phyloP scores from a whole-genome alignment of 768 basidiomycete species.

The Boletellus emodensis region DNA sequence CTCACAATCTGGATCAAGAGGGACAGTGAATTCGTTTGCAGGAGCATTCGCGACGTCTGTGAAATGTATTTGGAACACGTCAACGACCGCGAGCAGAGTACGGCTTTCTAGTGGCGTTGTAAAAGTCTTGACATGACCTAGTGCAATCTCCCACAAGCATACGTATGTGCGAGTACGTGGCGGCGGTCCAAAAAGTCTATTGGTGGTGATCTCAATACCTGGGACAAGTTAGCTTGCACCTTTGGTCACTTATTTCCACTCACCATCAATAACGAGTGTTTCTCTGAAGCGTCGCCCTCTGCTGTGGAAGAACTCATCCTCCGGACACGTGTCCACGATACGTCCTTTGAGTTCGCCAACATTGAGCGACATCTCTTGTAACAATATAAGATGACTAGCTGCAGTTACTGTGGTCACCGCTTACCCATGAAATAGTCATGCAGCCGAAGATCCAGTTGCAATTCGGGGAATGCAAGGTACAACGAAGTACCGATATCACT shows the following conservation, averaged over 20 bases:
- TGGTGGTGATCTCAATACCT: constrained; percentile 77
- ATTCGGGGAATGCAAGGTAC: constrained; percentile 54
- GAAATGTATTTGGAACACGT: constrained; percentile 66
- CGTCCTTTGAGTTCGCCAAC: constrained; percentile 54
- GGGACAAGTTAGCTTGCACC: constrained; percentile 1
- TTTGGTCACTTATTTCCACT: constrained; percentile 4
- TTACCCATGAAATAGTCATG: constrained; percentile 90
- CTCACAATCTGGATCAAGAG: constrained; percentile 76
- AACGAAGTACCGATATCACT: constrained; percentile 53
- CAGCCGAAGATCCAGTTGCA: constrained; percentile 73
- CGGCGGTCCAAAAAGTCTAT: constrained; percentile 86
- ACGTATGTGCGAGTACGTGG: constrained; percentile 83
- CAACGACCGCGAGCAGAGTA: constrained; percentile 47
- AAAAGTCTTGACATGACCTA: constrained; percentile 59
- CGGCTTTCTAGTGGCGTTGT: constrained; percentile 52
- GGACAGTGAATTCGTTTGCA: constrained; percentile 58
- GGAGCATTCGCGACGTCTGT: constrained; percentile 78
- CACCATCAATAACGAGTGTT: constrained; percentile 50
- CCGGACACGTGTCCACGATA: constrained; percentile 45
- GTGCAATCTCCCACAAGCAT: constrained; percentile 87
- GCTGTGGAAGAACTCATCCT: constrained; percentile 33
- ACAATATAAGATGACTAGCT: constrained; percentile 7
- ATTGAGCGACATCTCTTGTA: constrained; percentile 75
- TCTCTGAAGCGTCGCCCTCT: constrained; percentile 25
- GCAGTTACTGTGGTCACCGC: constrained; percentile 9